These are phyloP conservation scores for Saccharum spontaneum DNA, from an alignment of 176 grass and related monocot genomes.

Conservation along the genomic window DNA sequence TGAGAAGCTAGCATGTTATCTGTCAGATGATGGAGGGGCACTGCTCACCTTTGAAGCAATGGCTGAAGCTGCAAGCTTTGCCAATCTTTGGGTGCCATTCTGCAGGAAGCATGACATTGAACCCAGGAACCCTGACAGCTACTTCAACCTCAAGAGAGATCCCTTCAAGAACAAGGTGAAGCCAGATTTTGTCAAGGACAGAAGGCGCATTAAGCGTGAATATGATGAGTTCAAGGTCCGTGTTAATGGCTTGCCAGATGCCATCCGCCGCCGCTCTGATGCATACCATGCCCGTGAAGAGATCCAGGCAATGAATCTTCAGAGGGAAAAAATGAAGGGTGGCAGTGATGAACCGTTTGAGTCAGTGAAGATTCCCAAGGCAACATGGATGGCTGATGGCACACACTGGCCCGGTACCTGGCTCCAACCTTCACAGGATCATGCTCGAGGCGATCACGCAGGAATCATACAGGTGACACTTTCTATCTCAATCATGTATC, in stretches of 20 bases:
- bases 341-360: slow-evolving; percentile 75
- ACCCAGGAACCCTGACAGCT: slow-evolving; percentile 96
- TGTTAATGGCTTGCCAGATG: slow-evolving; percentile 85
- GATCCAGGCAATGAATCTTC: slow-evolving; percentile 89
- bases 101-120: slow-evolving; percentile 95
- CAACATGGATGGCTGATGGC: slow-evolving; percentile 97
- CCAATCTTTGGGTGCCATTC: slow-evolving; percentile 89
- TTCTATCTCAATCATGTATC: slow-evolving; percentile 13
- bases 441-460: slow-evolving; percentile 71
- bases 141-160: slow-evolving; percentile 83
- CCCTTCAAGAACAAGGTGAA: slow-evolving; percentile 96
- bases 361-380: slow-evolving; percentile 88
- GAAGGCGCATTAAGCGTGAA: slow-evolving; percentile 86
- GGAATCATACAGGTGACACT: slow-evolving; percentile 89
- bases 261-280: slow-evolving; percentile 87
- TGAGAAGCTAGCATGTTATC: slow-evolving; percentile 92
- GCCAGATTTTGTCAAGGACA: slow-evolving; percentile 90
- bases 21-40: slow-evolving; percentile 93
- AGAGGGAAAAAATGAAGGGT: slow-evolving; percentile 77
- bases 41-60: slow-evolving; percentile 96
- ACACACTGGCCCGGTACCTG: slow-evolving; percentile 98
- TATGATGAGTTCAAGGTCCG: slow-evolving; percentile 98
- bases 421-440: slow-evolving; percentile 74
- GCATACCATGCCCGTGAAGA: slow-evolving; percentile 96
- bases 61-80: slow-evolving; percentile 97